Evolutionary conservation across 2,329 filamentous ascomycete genomes (phyloP), one percentile per base, ranked within the genome.

Genomic region (Neopestalotiopsis sp.): DNA sequence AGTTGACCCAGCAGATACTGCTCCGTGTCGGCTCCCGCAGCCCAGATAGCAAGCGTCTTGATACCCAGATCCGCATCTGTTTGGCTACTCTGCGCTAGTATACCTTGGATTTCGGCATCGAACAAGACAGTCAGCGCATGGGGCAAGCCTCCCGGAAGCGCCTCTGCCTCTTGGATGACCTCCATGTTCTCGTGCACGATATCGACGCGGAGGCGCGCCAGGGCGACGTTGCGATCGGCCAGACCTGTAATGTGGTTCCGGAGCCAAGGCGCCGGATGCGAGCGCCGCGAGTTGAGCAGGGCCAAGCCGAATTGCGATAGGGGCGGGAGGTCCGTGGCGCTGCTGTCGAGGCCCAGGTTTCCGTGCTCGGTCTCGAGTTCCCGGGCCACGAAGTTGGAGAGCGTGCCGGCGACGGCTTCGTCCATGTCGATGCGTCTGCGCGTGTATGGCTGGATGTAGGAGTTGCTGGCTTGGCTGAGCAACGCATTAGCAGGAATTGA

Each of bases 371-470:
- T 63, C 34, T 63, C 60, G 17, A 63, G 60, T 2, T 63, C 60
- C 12, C n/a, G 20, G 28, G 60, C 32, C 14, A 63, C 12, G 14
- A 63, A 63, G 30, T 42, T 63, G 20, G 32, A 42, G 32, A 63
- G 34, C 2, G 60, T 63, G 0, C 60, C 60, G 14, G 60, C 30
- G 1, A 63, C 30, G 7, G 60, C 60, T 28, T 63, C 60, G 60
- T 42, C n/a, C 60, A 63, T 63, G 13, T 63, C 60, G 34, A 63
- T 42, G 12, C 60, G 60, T n/a, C 60, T 17, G 34, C 60, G 60
- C 1, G 60, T 63, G 38, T 63, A 63, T 1, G 60, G 60, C n/a
- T 63, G 60, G 12, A 63, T 38, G 60, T n/a, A 63, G 10, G 60
- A 63, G 17, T 42, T 32, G n/a, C 17, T 63, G 1, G 60, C 32